Base-by-base conservation (phyloP, 2,329 filamentous ascomycete species). In the Tympanopsis confertula region DNA sequence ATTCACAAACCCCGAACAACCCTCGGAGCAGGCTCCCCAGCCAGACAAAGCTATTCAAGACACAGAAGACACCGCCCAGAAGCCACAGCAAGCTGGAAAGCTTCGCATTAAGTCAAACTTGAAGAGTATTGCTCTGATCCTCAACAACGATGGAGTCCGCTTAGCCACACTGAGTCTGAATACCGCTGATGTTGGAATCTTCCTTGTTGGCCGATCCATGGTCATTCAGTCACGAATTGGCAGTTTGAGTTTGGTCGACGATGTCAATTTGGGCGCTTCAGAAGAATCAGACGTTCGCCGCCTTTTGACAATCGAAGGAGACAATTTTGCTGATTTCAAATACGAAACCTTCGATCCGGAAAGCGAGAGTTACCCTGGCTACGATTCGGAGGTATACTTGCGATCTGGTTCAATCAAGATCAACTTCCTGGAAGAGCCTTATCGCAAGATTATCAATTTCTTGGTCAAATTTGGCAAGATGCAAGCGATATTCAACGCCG, bases 391-490 rank as follows among this genome's bases (percentile, higher is more conserved):
- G 2, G 78, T 98, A 20, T 93, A 78, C 51, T 66, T 99, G 10
- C 79, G 89, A 24, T 89, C 91, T 14, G 91, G 91, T 2, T 98
- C 91, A 0, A 82, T 98, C 56, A 96, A 94, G 61, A 70, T 98
- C 54, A 96, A 95, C 55, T 98, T 99, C 55, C 64, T 96, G 3
- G 89, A 95, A 43, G 93, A 98, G 56, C 91, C 91, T 0, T 95
- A 96, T 66, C 78, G 91, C 38, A 96, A 96, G 61, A 96, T 99
- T 45, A 86, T 98, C 58, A 86, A 93, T 47, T 99, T 98, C 58
- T 68, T 94, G 32, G 87, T 99, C 56, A 98, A 98, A 51, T 99
- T 99, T 56, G 91, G 93, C 42, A 94, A 94, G 61, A 99, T 99
- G 91, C 91, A 98, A 59, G 89, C 91, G 17, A 83, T 98, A 38